Evolutionary conservation across 352 stramenopile genomes (phyloP).

Genomic region (Pythium biforme): DNA sequence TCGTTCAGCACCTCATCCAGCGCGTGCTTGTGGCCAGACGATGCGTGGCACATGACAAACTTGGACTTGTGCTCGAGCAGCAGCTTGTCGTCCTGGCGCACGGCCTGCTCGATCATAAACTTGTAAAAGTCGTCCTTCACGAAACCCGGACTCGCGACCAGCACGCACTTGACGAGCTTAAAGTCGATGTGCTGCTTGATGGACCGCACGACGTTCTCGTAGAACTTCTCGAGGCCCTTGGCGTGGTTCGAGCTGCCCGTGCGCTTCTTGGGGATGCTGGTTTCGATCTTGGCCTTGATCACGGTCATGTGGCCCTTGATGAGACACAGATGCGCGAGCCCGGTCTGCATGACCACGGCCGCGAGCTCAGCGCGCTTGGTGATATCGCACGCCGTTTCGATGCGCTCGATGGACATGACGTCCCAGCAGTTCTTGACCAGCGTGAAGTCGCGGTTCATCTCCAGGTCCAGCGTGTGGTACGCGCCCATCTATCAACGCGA

Average conservation of each 20-base stretch:
- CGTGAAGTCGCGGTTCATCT: slow-evolving; percentile 96
- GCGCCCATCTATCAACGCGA: slow-evolving; percentile 83
- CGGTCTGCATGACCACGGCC: slow-evolving; percentile 95
- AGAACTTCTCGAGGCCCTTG: slow-evolving; percentile 96
- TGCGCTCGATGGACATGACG: slow-evolving; percentile 95
- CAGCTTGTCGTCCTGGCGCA: slow-evolving; percentile 92
- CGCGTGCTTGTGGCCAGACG: slow-evolving; percentile 96
- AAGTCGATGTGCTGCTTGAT: slow-evolving; percentile 97
- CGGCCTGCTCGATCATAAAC: slow-evolving; percentile 91
- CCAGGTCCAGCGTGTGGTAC: slow-evolving; percentile 97
- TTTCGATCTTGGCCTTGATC: slow-evolving; percentile 94
- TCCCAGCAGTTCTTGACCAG: slow-evolving; percentile 98
- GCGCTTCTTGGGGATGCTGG: slow-evolving; percentile 96
- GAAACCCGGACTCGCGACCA: slow-evolving; percentile 95
- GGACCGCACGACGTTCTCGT: slow-evolving; percentile 95
- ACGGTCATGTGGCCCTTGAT: slow-evolving; percentile 97
- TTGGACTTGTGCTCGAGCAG: slow-evolving; percentile 96
- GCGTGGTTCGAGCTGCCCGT: slow-evolving; percentile 92
- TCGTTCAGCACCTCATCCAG: slow-evolving; percentile 97
- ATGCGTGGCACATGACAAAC: slow-evolving; percentile 95
- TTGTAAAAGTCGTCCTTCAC: slow-evolving; percentile 98
- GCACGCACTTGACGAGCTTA: slow-evolving; percentile 94
- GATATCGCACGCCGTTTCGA: slow-evolving; percentile 95
- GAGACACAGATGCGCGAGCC: slow-evolving; percentile 96
- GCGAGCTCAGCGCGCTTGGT: slow-evolving; percentile 94